Percentiles rank a stretch among this genome's conserved stretches.
These are phyloP conservation scores for Oehlia diaphana DNA, from an alignment of 192 early-diverging fungal genomes.

Conservation along the genomic window DNA sequence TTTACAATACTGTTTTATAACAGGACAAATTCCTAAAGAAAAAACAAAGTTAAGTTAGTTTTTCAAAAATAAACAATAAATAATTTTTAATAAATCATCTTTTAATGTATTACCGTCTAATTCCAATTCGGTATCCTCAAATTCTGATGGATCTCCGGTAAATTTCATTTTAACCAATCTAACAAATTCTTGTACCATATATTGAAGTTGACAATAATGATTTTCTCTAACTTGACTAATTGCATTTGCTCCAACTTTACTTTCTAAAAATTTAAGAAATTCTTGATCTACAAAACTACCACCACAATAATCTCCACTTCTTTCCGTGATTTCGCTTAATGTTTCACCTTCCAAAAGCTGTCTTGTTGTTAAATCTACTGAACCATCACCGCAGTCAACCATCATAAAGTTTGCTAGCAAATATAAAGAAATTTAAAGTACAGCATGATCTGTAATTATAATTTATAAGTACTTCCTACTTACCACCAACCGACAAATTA, in stretches of 20 bases:
- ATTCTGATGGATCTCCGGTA: background rate
- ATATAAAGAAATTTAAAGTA: background rate
- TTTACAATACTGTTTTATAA: constrained; percentile 1
- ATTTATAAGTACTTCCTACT: background rate
- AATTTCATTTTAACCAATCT: background rate
- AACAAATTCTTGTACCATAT: background rate
- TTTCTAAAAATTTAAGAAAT: constrained; percentile 1
- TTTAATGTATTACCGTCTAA: background rate
- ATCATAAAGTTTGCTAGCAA: constrained; percentile 50
- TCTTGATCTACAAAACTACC: constrained; percentile 5
- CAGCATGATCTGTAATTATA: too few species aligned
- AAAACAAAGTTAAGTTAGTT: background rate
- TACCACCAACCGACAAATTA: constrained; percentile 2
- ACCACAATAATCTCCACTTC: background rate
- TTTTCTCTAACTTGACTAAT: background rate
- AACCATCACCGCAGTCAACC: constrained; percentile 56
- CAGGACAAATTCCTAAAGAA: background rate
- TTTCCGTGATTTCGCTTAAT: background rate
- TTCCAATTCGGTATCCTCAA: background rate
- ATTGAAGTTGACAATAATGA: background rate
- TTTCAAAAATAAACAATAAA: background rate
- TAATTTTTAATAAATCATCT: too few species aligned
- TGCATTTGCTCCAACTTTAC: background rate
- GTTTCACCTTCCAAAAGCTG: background rate
- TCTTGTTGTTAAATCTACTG: constrained; percentile 50